Evolutionary conservation across 1,139 yeast species (phyloP), one percentile per base, ranked within the genome.

Genomic region (Pichia sp.): DNA sequence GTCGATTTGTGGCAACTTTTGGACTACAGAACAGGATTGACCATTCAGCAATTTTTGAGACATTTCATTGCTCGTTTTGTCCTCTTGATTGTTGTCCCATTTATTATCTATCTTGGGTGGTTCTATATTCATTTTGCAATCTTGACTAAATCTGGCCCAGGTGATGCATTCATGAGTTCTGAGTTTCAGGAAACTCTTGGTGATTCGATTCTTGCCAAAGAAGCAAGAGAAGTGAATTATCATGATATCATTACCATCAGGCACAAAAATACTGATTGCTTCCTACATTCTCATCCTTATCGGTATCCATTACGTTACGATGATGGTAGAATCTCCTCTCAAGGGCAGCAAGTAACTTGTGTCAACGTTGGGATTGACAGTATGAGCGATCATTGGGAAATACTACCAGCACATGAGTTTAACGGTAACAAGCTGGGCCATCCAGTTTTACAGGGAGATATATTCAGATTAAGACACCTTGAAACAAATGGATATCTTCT

Each of bases 281-380:
- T 79, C 52, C 77, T 93, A 62, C 97, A 93, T 67, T 93, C 99
- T 0, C 97, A 90, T 64, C 63, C 68, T 12, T 76, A 73, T 36
- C 70, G 69, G 46, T 93, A 93, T 67, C 99, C 99, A 39, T 74
- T 90, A 62, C 83, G 97, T 66, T 93, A 93, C 67, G 97, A 89
- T 52, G 98, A 93, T 67, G 99, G 99, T 12, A 84, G 99, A 71
- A 76, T 93, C 49, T 91, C 98, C 1, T 90, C 98, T 10, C 87
- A 88, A 67, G 93, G 96, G 53, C 99, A 93, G 72, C 96, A 89
- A 70, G 96, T 93, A 31, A 90, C 97, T 6, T 88, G 89, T 59
- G 51, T 60, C 44, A 44, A 46, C 21, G 39, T 45, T 7, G 61
- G 55, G 25, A 51, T 46, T 12, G 73, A 70, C 16, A 96, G 89